Conservation (phyloP, 257 asterid species). For the Linaria vulgaris region DNA sequence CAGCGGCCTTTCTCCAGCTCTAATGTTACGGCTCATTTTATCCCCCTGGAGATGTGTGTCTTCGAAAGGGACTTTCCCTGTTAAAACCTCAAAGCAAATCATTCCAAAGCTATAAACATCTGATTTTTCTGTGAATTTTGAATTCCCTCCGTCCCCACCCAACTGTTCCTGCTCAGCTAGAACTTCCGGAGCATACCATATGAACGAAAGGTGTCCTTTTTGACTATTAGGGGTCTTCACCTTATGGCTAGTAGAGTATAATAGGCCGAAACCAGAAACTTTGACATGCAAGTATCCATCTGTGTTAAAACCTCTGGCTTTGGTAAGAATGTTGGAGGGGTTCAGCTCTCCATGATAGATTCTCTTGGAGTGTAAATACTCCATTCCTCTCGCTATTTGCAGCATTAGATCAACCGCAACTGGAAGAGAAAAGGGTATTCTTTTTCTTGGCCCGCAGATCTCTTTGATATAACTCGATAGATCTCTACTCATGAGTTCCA, state of each 20-base stretch:
- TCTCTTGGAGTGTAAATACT: slow-evolving; percentile 72
- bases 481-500: slow-evolving; percentile 79
- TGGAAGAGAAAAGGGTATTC: slow-evolving; percentile 67
- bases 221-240: slow-evolving; percentile 35
- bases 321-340: slow-evolving; percentile 60
- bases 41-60: slow-evolving; percentile 88
- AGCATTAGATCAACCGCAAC: slow-evolving; percentile 78
- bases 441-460: slow-evolving; percentile 57
- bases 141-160: slow-evolving; percentile 24
- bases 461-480: slow-evolving; percentile 66
- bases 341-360: slow-evolving; percentile 78
- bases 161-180: slow-evolving; percentile 54
- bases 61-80: slow-evolving; percentile 90
- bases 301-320: slow-evolving; percentile 34
- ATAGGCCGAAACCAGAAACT: slow-evolving; percentile 64
- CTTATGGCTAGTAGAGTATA: slow-evolving; percentile 30
- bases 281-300: slow-evolving; percentile 72
- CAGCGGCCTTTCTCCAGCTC: slow-evolving; percentile 88
- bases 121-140: slow-evolving; percentile 55
- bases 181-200: slow-evolving; percentile 89
- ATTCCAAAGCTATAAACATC: slow-evolving; percentile 90
- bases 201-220: slow-evolving; percentile 38
- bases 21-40: slow-evolving; percentile 75
- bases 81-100: slow-evolving; percentile 79
- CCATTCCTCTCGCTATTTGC: slow-evolving; percentile 96